Base-by-base conservation (phyloP, 164 flowering plant genomes). In the Piper betle region DNA sequence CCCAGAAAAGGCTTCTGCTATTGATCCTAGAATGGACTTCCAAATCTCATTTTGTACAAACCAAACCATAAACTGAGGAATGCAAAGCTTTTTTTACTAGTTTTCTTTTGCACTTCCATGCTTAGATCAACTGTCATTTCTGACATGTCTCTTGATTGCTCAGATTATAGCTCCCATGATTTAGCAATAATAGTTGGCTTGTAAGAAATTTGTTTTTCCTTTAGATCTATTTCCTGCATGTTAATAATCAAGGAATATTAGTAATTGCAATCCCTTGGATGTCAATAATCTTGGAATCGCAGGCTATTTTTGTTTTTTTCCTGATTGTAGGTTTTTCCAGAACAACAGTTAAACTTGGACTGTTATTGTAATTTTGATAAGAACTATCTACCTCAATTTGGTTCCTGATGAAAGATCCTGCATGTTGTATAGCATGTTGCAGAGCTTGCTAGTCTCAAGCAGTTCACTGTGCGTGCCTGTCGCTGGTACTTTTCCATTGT, bases 1-100 rank as follows among this genome's bases (percentile, higher is more conserved):
- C 52, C 94, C 90, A 60, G 88, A 81, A 64, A 86, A 57, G 55
- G 80, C 86, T 66, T 89, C 86, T 48, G 86, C 86, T 38, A 71
- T 25, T 43, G 94, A 78, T 40, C 90, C 88, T 52, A 80, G 58
- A 5, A 62, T 59, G 64, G 62, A 64, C 68, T 80, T 82, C 55
- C 67, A 43, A 57, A 82, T 60, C 48, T 73, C 76, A 17, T 8
- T 57, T 46, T 63, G 43, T 53, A 52, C 60, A 73, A 40, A 3
- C 76, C 73, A 61, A 73, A 73, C 73, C 72, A 73, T 62, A 73
- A 63, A 43, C 68, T 63, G 59, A 60, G 66, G 68, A 73, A 69
- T 55, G 55, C 66, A 17, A 43, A 39, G 58, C 58, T 37, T 17
- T 25, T 25, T 25, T 73, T 80, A 48, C 39, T 56, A 58, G 38